Percentiles rank a stretch among this genome's conserved stretches.
Conservation (phyloP, 108 stramenopile genomes). For the Cyclotella sp. region DNA sequence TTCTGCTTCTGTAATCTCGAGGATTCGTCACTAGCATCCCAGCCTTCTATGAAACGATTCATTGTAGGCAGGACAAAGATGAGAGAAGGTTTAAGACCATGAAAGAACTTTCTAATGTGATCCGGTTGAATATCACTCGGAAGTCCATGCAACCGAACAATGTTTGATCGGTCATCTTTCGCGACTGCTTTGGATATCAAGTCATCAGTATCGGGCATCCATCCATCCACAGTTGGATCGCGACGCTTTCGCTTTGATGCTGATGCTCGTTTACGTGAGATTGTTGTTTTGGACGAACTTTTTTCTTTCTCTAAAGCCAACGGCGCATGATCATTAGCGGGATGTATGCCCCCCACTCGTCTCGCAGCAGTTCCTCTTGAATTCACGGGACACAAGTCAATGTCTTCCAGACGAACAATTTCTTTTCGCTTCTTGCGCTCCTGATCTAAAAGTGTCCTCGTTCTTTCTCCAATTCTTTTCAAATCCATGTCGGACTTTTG, state of each 20-base stretch:
- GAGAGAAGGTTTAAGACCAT: slow-evolving; percentile 64
- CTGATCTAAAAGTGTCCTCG: slow-evolving; percentile 63
- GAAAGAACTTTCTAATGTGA: slow-evolving; percentile 70
- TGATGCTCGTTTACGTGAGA: too few species aligned
- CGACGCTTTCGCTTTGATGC: slow-evolving; percentile 22
- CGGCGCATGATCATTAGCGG: too few species aligned
- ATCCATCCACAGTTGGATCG: slow-evolving; percentile 43
- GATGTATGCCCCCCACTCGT: too few species aligned
- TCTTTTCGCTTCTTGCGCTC: slow-evolving; percentile 70
- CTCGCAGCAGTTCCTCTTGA: too few species aligned
- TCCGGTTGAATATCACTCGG: slow-evolving; percentile 59
- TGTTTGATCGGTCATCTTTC: slow-evolving; percentile 59
- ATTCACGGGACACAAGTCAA: slow-evolving; percentile 9
- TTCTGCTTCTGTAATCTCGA: not conserved
- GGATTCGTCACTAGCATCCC: slow-evolving; percentile 45
- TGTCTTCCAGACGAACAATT: slow-evolving; percentile 60
- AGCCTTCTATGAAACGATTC: slow-evolving; percentile 33
- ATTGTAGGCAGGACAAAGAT: slow-evolving; percentile 64
- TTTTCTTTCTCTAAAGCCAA: too few species aligned
- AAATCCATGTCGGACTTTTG: slow-evolving; percentile 31
- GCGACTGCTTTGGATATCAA: slow-evolving; percentile 23
- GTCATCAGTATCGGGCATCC: slow-evolving; percentile 55
- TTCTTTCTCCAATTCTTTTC: slow-evolving; percentile 68
- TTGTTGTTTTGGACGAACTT: too few species aligned
- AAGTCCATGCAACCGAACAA: slow-evolving; percentile 76